Base-by-base conservation (phyloP, 2,329 filamentous ascomycete genomes). In the Claviceps spartinae region DNA sequence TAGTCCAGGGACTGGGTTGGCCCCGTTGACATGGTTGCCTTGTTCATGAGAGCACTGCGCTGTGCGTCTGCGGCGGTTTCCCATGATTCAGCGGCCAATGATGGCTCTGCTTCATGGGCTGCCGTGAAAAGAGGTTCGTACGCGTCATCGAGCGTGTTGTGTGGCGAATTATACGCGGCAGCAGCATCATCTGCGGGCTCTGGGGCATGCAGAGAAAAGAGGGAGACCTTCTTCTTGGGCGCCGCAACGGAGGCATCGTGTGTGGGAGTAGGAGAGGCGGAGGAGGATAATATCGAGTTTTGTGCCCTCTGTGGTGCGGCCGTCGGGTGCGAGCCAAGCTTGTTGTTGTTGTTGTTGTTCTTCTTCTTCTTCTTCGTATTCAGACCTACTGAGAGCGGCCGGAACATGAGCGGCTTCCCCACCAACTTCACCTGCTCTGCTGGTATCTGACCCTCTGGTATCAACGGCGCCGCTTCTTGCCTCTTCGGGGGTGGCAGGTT, bases 401-500 rank as follows among this genome's bases (percentile, higher is more conserved):
- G 86, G 67, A 97, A 96, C 80, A 88, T 86, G 66, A 90, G 79
- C 13, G 88, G 81, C 59, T 90, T 93, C 20, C 86, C 86, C 2
- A 83, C 78, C 14, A 86, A 68, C 67, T 86, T 84, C 16, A 85
- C 76, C 53, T 84, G 79, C 2, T 78, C 73, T n/a, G 76, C 76
- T 26, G 76, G 67, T 60, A 81, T 80, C 60, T 80, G 74, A 43
- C 76, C 76, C 13, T 71, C 71, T 1, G 76, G 74, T 59, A 78
- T 75, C 36, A 72, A 69, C n/a, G 76, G 74, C 46, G 68, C 68
- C 18, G 65, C 63, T 14, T 67, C 60, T 20, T 59, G 59, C 54
- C 69, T 72, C 9, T 73, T 69, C n/a, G 71, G 59, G 3, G 71
- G 68, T 5, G 71, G 67, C n/a, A 74, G 60, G 22, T 54, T 62